Conservation (phyloP, 2,329 filamentous ascomycete species). For the Chaetomium sp. region DNA sequence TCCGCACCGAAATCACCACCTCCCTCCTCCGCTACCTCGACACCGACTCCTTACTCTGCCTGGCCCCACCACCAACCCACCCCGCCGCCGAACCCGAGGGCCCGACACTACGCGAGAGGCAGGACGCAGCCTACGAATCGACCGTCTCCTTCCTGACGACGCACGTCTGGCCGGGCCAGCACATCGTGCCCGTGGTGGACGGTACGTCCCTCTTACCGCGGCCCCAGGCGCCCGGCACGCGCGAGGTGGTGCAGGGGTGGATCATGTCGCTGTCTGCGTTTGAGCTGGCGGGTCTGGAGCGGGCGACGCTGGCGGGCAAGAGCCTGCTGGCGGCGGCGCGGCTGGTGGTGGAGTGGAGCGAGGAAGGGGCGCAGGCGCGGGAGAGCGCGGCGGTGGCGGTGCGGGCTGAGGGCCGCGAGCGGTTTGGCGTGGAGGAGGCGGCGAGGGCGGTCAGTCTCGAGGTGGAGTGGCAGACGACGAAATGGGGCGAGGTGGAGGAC, state of each 20-base stretch:
- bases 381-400: no score
- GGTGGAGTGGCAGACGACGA: constrained; percentile 83
- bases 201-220: constrained; percentile 73
- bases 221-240: constrained; percentile 73
- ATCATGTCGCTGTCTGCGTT: constrained; percentile 70
- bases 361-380: constrained; percentile 50
- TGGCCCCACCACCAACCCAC: constrained; percentile 63
- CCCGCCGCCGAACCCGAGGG: constrained; percentile 39
- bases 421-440: constrained; percentile 82
- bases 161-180: constrained; percentile 80
- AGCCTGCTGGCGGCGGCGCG: constrained; percentile 77
- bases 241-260: constrained; percentile 78
- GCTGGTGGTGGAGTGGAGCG: constrained; percentile 84
- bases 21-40: constrained; percentile 83
- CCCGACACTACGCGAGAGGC: constrained; percentile 66
- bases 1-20: constrained; percentile 65
- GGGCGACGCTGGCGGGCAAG: constrained; percentile 82
- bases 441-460: constrained; percentile 70
- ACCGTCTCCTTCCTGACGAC: constrained; percentile 72
- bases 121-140: constrained; percentile 68
- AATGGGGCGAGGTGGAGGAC: constrained; percentile 97
- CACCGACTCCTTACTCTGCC: constrained; percentile 91
- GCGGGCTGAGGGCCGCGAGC: constrained; percentile 32
- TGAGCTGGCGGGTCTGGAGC: constrained; percentile 85
- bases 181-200: constrained; percentile 79